Percentiles rank a stretch among this genome's conserved stretches.
phyloP scores from a whole-genome alignment of 306 rosid genomes.

The Trifolium repens region DNA sequence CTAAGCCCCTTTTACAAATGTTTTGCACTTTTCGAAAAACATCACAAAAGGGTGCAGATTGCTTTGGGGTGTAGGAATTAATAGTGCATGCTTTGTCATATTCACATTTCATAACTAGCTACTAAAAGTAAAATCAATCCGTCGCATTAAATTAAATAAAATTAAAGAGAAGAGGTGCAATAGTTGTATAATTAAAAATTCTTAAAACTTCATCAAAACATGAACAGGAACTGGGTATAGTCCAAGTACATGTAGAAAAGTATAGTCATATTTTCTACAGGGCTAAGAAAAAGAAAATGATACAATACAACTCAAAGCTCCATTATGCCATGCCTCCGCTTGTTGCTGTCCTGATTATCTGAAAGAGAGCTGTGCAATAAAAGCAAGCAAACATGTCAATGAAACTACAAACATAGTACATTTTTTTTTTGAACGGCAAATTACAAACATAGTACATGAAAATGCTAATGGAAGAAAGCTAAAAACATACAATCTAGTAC shows the following conservation, averaged over 20 bases:
- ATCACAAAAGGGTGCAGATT: too few species aligned
- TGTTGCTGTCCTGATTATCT: conserved; percentile 95
- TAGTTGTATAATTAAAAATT: conserved; percentile 31
- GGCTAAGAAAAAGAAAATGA: conserved; percentile 42
- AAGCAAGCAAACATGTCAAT: conserved; percentile 28
- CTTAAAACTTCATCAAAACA: conserved; percentile 51
- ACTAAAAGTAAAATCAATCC: not conserved
- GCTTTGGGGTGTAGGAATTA: too few species aligned
- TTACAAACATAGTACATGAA: conserved; percentile 14
- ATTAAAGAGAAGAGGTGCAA: conserved; percentile 13
- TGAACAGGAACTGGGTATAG: conserved; percentile 49
- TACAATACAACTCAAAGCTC: conserved; percentile 35
- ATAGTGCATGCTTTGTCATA: not conserved
- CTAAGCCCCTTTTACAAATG: too few species aligned
- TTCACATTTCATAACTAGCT: not conserved
- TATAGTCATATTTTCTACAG: conserved; percentile 48
- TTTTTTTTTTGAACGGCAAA: too few species aligned
- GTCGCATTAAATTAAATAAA: not conserved
- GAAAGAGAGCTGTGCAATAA: conserved; percentile 78
- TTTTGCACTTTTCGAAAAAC: too few species aligned
- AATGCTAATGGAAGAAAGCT: conserved; percentile 22
- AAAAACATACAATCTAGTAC: not conserved
- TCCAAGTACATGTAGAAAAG: conserved; percentile 45
- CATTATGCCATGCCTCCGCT: conserved; percentile 90
- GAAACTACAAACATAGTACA: conserved; percentile 3